A percentile compares a stretch with the other conserved stretches of the same genome.
phyloP scores from a whole-genome alignment of 768 basidiomycete genomes.

The Lyophyllum shimeji region DNA sequence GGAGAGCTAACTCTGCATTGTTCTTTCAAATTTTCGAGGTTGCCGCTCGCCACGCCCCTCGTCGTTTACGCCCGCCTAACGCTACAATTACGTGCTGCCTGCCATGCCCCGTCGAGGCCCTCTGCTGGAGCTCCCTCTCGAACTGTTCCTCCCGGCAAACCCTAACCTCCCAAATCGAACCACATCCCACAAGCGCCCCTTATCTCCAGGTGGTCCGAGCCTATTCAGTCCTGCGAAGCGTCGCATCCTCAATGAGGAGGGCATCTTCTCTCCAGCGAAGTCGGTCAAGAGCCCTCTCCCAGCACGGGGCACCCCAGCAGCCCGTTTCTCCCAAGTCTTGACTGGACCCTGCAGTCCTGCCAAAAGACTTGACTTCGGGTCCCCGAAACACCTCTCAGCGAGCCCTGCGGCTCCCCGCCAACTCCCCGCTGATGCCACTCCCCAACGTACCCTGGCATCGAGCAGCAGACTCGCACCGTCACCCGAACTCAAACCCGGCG shows the following conservation, averaged over 20 bases:
- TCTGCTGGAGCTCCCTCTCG: constrained; percentile 60
- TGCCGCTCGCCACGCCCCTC: background rate
- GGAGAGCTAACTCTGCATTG: background rate
- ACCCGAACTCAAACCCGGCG: constrained; percentile 21
- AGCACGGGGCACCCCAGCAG: constrained; percentile 12
- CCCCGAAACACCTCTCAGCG: constrained; percentile 28
- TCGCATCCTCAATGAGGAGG: constrained; percentile 59
- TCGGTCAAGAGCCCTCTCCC: constrained; percentile 35
- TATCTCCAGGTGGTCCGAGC: constrained; percentile 51
- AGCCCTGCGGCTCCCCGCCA: constrained; percentile 12
- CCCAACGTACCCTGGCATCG: constrained; percentile 17
- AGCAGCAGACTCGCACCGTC: constrained; percentile 25
- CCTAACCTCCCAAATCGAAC: constrained; percentile 21
- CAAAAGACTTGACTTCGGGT: constrained; percentile 53
- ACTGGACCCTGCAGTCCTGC: constrained; percentile 42
- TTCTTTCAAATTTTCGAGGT: constrained; percentile 5
- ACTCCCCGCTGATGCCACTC: constrained; percentile 14
- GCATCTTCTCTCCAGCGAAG: constrained; percentile 39
- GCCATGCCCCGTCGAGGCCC: constrained; percentile 49
- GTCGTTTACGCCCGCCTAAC: constrained; percentile 6
- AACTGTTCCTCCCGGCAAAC: constrained; percentile 44
- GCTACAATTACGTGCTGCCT: constrained; percentile 11
- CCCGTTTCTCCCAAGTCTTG: constrained; percentile 24
- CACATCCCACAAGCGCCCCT: constrained; percentile 55
- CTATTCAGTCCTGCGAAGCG: constrained; percentile 67